Evolutionary conservation across 345 rosid genomes (phyloP).

Genomic region (Geranium rotundifolium): DNA sequence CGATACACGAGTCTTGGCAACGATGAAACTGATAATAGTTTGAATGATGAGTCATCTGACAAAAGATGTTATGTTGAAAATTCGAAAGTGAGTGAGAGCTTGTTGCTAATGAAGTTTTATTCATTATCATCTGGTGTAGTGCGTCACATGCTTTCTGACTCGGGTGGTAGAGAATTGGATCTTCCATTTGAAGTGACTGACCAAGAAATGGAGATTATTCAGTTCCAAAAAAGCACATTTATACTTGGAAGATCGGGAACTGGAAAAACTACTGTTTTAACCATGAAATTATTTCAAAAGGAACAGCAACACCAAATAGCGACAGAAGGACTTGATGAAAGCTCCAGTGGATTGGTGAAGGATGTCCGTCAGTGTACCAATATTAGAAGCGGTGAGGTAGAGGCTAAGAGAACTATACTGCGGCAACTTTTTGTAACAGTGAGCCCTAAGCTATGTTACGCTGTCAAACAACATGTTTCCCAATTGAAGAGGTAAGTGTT

Average conservation of each 20-base stretch:
- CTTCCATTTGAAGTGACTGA: slow-evolving; percentile 44
- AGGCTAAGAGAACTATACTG: slow-evolving; percentile 8
- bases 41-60: slow-evolving; percentile 9
- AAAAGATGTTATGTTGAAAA: slow-evolving; percentile 21
- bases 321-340: slow-evolving; percentile 11
- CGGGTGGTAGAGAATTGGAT: slow-evolving; percentile 27
- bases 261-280: slow-evolving; percentile 47
- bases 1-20: slow-evolving; percentile 9
- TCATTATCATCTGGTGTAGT: slow-evolving; percentile 24
- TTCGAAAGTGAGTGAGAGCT: slow-evolving; percentile 36
- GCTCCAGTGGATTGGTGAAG: background rate
- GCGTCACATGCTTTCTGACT: slow-evolving; percentile 28
- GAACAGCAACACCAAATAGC: slow-evolving; percentile 25
- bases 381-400: background rate
- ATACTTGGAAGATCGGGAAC: slow-evolving; percentile 49
- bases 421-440: slow-evolving; percentile 49
- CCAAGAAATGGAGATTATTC: slow-evolving; percentile 29
- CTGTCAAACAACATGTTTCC: slow-evolving; percentile 32
- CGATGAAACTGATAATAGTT: slow-evolving; percentile 10
- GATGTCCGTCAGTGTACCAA: background rate
- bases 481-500: slow-evolving; percentile 31
- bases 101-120: slow-evolving; percentile 46
- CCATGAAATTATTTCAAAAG: slow-evolving; percentile 30
- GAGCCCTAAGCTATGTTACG: slow-evolving; percentile 36
- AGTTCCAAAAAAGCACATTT: slow-evolving; percentile 29